A percentile compares a stretch with the other conserved stretches of the same genome.
These are phyloP conservation scores for Cryptosporidium andersoni DNA, from an alignment of 169 alveolate species.

Conservation along the genomic window DNA sequence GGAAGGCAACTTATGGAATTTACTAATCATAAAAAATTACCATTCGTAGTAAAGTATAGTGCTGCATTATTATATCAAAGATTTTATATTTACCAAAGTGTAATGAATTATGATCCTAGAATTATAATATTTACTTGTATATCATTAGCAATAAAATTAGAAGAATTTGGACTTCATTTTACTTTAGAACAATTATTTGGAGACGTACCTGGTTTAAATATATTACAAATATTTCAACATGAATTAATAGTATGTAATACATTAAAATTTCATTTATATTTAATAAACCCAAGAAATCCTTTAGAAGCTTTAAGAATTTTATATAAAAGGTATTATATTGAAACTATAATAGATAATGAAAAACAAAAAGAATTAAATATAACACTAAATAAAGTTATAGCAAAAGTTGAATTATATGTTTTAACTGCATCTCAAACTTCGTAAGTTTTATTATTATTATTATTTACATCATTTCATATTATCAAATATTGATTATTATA, in stretches of 20 bases:
- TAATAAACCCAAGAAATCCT: conserved; percentile 59
- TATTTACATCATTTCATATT: background rate
- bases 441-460: conserved; percentile 22
- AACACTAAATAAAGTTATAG: conserved; percentile 27
- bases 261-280: conserved; percentile 55
- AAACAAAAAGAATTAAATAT: conserved; percentile 2
- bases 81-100: conserved; percentile 74
- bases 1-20: conserved; percentile 54
- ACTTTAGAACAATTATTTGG: conserved; percentile 63
- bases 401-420: conserved; percentile 52
- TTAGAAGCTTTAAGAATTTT: conserved; percentile 48
- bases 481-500: background rate
- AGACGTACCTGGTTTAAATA: conserved; percentile 69
- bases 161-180: conserved; percentile 75
- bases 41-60: conserved; percentile 46
- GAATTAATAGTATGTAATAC: conserved; percentile 62
- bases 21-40: conserved; percentile 58
- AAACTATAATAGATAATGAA: conserved; percentile 19
- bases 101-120: conserved; percentile 77
- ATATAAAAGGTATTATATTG: conserved; percentile 54
- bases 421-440: conserved; percentile 32
- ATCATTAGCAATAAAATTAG: conserved; percentile 75
- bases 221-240: conserved; percentile 41
- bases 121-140: conserved; percentile 76
- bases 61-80: conserved; percentile 73